Conservation (phyloP, 1,284 basidiomycete genomes). For the Stygiomarasmius scandens region DNA sequence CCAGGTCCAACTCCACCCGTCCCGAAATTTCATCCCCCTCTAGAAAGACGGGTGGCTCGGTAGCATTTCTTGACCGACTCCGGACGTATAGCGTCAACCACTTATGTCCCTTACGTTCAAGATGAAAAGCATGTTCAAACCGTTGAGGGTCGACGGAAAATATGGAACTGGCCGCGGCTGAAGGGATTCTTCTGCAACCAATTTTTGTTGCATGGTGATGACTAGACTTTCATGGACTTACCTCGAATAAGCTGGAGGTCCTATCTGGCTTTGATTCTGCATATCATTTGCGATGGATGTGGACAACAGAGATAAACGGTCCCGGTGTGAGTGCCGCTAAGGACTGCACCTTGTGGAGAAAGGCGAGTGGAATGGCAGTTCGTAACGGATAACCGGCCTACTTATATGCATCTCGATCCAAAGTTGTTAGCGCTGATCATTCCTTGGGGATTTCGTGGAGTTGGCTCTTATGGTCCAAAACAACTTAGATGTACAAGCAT, state of each 20-base stretch:
- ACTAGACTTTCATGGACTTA: background rate
- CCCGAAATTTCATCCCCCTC: conserved; percentile 49
- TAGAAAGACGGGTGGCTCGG: conserved; percentile 41
- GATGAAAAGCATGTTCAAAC: conserved; percentile 35
- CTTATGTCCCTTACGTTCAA: conserved; percentile 43
- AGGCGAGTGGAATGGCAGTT: background rate
- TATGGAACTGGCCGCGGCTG: background rate
- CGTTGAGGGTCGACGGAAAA: conserved; percentile 2
- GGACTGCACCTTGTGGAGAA: background rate
- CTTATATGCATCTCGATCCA: background rate
- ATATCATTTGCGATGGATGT: conserved; percentile 4
- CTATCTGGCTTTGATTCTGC: conserved; percentile 8
- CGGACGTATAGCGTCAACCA: conserved; percentile 47
- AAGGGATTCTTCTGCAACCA: background rate
- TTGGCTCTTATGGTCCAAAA: background rate
- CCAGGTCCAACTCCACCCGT: conserved; percentile 44
- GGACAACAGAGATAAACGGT: background rate
- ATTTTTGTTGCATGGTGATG: background rate
- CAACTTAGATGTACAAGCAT: background rate
- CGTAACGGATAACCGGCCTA: background rate
- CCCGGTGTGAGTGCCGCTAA: background rate
- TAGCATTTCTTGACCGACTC: conserved; percentile 38
- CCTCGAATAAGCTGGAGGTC: conserved; percentile 10
- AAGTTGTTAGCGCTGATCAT: background rate
- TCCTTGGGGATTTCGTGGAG: background rate